Evolutionary conservation across 192 early-diverging fungal genomes (phyloP), one percentile per base, ranked within the genome.

Genomic region (Entomortierella lignicola): DNA sequence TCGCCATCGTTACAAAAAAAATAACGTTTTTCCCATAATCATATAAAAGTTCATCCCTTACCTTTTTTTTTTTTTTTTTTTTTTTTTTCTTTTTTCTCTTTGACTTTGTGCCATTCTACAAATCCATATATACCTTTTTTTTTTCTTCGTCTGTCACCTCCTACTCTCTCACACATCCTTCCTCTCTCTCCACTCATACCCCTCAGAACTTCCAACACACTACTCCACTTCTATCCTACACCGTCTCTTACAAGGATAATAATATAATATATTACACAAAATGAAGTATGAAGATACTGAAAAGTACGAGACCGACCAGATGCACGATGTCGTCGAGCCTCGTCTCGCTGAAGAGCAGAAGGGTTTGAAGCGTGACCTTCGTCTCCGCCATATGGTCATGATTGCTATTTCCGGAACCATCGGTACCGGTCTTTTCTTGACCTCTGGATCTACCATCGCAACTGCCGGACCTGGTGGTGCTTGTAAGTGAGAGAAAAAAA

Each of bases 31-130:
- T n/a, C 34, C 34, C 34, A 10, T 37, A 37, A 37, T 7, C 34
- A 10, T 37, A 7, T 37, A 37, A 37, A 37, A 7, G 10, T 37
- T 7, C 34, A 37, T 37, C 4, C 44, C 44, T 11, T 47, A 2
- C 44, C 44, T 47, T 47, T 47, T 15, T 47, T 47, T 47, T 47
- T 47, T 47, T 20, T 20, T 47, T 20, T 20, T 15, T 47, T 47
- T 20, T 47, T 47, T 20, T 47, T 20, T 47, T 47, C 20, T 47
- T 47, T 15, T 15, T 47, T 47, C 15, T 15, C 44, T 47, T 47
- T 47, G 44, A 47, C 44, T 47, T 47, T 47, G 44, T 47, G 44
- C 44, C 44, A 20, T 47, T 47, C 44, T 47, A 47, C 44, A 47
- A 47, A 47, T 47, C 44, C 44, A 47, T 47, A 47, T 15, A 12